Conservation (phyloP, 2,329 filamentous ascomycete genomes). For the Dendryphion nanum region DNA sequence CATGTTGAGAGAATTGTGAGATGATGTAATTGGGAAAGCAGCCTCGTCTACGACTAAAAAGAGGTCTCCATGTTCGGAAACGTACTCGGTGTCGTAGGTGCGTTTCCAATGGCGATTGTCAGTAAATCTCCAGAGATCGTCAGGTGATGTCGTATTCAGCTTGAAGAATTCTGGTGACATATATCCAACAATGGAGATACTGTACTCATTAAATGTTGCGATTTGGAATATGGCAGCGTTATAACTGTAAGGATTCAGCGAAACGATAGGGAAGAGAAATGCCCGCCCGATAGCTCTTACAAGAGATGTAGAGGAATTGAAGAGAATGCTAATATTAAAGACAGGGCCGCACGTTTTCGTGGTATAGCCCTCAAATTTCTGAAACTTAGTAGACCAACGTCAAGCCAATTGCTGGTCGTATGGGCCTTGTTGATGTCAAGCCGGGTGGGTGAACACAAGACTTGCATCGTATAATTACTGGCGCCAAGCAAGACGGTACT, state of each 20-base stretch:
- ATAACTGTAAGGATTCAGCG: slow-evolving; percentile 16
- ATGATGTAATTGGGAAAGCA: background rate
- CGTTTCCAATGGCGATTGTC: slow-evolving; percentile 1
- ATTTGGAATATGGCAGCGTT: slow-evolving; percentile 20
- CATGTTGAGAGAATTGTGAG: too few species aligned
- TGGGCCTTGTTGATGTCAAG: slow-evolving; percentile 20
- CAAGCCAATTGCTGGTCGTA: slow-evolving; percentile 37
- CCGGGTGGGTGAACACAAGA: slow-evolving; percentile 20
- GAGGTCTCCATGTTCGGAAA: slow-evolving; percentile 10
- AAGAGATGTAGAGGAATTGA: slow-evolving; percentile 41
- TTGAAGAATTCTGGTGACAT: background rate
- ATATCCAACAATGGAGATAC: slow-evolving; percentile 5
- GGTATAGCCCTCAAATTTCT: slow-evolving; percentile 34
- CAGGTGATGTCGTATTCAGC: too few species aligned
- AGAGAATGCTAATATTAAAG: slow-evolving; percentile 15
- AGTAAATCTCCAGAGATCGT: background rate
- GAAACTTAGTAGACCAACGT: slow-evolving; percentile 42
- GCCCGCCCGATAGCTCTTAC: too few species aligned
- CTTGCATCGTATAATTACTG: slow-evolving; percentile 28
- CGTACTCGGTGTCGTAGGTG: slow-evolving; percentile 4
- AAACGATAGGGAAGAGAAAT: background rate
- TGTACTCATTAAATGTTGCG: slow-evolving; percentile 12
- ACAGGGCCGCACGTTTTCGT: slow-evolving; percentile 5
- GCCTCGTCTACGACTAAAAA: slow-evolving; percentile 8
- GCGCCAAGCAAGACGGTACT: slow-evolving; percentile 25